Conservation (phyloP, 2,329 filamentous ascomycete species). For the Scytalidium sp. region DNA sequence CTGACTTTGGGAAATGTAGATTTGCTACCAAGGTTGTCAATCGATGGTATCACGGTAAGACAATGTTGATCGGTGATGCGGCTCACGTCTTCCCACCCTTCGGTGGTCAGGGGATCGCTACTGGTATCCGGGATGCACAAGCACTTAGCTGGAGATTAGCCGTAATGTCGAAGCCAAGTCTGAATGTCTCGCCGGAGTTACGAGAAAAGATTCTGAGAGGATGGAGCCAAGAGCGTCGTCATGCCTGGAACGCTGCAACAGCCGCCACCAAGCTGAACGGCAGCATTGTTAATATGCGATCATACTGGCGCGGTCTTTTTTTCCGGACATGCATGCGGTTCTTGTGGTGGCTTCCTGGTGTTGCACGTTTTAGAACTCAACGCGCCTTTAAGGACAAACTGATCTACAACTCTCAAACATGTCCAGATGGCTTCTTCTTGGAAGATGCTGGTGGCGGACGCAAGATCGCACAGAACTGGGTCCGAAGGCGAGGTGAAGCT, state of each 20-base stretch:
- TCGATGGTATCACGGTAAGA: conserved; percentile 29
- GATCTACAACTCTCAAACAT: conserved; percentile 1
- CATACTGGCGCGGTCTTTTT: background rate
- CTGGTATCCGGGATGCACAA: conserved; percentile 9
- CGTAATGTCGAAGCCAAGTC: conserved; percentile 1
- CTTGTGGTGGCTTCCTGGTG: conserved; percentile 1
- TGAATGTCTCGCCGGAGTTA: background rate
- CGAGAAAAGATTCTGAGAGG: conserved; percentile 2
- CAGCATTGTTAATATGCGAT: conserved; percentile 1
- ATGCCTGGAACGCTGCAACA: conserved; percentile 1
- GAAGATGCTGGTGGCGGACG: conserved; percentile 1
- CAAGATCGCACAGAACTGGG: conserved; percentile 2
- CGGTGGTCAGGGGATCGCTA: conserved; percentile 13
- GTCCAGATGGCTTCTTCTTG: conserved; percentile 2
- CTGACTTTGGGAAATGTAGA: conserved; percentile 14
- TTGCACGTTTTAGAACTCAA: background rate
- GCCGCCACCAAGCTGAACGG: conserved; percentile 1
- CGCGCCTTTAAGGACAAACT: conserved; percentile 1
- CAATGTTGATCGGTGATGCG: conserved; percentile 34
- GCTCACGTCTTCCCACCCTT: conserved; percentile 41
- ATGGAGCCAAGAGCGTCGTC: conserved; percentile 6
- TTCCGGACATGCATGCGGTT: conserved; percentile 1
- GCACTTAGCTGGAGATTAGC: conserved; percentile 12
- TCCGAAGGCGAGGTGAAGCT: background rate
- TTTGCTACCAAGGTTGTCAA: conserved; percentile 20